Evolutionary conservation across 2,329 filamentous ascomycete genomes (phyloP).

Genomic region (Talaromyces pinophilus): DNA sequence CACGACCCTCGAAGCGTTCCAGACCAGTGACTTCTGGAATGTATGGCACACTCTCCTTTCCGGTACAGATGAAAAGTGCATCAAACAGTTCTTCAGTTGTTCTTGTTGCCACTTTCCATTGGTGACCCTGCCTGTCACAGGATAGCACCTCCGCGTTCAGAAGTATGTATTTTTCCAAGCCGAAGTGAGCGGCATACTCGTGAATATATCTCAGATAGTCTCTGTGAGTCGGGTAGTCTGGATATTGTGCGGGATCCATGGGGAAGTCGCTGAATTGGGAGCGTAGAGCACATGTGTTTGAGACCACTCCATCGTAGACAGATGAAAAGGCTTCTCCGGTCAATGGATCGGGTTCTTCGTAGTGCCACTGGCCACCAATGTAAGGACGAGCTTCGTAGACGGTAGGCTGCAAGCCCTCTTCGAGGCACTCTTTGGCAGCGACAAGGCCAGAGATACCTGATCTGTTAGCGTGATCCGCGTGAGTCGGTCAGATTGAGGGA

Average conservation of each 20-base stretch:
- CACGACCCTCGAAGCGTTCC: slow-evolving; percentile 37
- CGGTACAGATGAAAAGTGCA: slow-evolving; percentile 42
- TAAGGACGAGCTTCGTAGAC: slow-evolving; percentile 39
- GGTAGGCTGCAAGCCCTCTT: slow-evolving; percentile 38
- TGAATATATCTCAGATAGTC: slow-evolving; percentile 39
- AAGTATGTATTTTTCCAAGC: slow-evolving; percentile 37
- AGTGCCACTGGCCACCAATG: slow-evolving; percentile 46
- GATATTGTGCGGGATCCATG: slow-evolving; percentile 42
- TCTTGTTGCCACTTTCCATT: slow-evolving; percentile 34
- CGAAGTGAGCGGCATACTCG: slow-evolving; percentile 43
- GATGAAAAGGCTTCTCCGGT: slow-evolving; percentile 34
- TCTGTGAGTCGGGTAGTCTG: slow-evolving; percentile 41
- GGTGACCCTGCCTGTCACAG: slow-evolving; percentile 33
- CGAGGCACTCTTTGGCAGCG: slow-evolving; percentile 44
- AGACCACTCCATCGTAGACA: slow-evolving; percentile 40
- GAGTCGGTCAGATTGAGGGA: neutral
- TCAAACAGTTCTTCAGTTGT: slow-evolving; percentile 33
- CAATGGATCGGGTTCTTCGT: slow-evolving; percentile 33
- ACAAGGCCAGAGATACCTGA: slow-evolving; percentile 40
- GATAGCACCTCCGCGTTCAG: slow-evolving; percentile 37
- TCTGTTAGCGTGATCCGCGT: slow-evolving; percentile 2
- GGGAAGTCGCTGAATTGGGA: slow-evolving; percentile 46
- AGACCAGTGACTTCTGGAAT: slow-evolving; percentile 36
- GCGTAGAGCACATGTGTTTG: slow-evolving; percentile 44
- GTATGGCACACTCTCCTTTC: slow-evolving; percentile 36